A percentile compares a stretch with the other conserved stretches of the same genome.
Conservation (phyloP, 1,139 yeast genomes). For the Debaryomyces coudertii region DNA sequence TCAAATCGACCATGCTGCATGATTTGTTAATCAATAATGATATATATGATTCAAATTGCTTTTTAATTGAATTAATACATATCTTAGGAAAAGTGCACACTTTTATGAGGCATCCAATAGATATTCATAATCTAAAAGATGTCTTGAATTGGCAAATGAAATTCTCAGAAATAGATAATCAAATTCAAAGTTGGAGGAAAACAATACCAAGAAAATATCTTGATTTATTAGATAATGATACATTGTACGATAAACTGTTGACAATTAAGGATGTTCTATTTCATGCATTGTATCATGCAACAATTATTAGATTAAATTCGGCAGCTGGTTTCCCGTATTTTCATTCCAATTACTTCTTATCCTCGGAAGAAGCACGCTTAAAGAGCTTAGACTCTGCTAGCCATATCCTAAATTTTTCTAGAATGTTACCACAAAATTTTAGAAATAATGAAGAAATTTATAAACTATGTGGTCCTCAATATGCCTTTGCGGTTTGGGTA, state of each 20-base stretch:
- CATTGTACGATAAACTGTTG: slow-evolving; percentile 4
- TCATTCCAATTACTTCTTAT: slow-evolving; percentile 18
- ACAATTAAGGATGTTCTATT: slow-evolving; percentile 15
- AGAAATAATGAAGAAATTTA: slow-evolving; percentile 11
- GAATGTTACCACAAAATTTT: not conserved
- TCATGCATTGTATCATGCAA: slow-evolving; percentile 29
- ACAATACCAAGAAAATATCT: slow-evolving; percentile 14
- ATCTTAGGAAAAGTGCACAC: slow-evolving; percentile 20
- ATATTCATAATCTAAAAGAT: slow-evolving; percentile 6
- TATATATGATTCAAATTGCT: slow-evolving; percentile 19
- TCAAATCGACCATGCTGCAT: not conserved
- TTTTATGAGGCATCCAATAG: slow-evolving; percentile 18
- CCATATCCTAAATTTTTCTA: not conserved
- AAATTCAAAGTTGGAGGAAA: slow-evolving; percentile 17
- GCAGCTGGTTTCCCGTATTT: slow-evolving; percentile 33
- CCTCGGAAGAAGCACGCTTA: not conserved
- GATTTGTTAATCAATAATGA: not conserved
- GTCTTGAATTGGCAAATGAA: slow-evolving; percentile 16
- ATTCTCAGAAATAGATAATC: slow-evolving; percentile 16
- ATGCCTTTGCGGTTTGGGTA: slow-evolving; percentile 24
- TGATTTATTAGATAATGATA: slow-evolving; percentile 13
- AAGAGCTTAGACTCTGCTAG: not conserved
- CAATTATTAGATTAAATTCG: slow-evolving; percentile 31
- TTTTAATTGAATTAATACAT: slow-evolving; percentile 19
- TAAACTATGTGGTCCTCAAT: slow-evolving; percentile 22